These are phyloP conservation scores for Backusella australiensis DNA, from an alignment of 192 early-diverging fungal species.

Conservation along the genomic window DNA sequence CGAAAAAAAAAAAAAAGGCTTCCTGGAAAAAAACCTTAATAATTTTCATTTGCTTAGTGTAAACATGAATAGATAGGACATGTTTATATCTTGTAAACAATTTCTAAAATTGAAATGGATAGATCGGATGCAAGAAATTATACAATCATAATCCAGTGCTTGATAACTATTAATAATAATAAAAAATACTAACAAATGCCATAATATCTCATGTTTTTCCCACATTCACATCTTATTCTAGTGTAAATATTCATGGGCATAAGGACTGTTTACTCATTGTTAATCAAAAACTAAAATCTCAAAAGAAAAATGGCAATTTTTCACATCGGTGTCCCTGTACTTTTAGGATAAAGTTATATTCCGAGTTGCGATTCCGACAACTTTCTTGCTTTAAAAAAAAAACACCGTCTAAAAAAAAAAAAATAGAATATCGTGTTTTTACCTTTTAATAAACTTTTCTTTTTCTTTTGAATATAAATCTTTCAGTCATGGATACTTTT, in stretches of 20 bases:
- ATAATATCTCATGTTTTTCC: background rate
- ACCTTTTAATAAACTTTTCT: background rate
- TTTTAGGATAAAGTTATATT: background rate
- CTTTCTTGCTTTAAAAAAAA: background rate
- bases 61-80: background rate
- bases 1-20: background rate
- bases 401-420: background rate
- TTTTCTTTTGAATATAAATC: background rate
- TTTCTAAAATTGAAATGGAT: background rate
- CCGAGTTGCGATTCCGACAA: background rate
- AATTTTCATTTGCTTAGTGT: background rate
- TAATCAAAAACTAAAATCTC: too few species aligned
- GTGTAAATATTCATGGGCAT: too few species aligned
- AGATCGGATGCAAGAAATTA: background rate
- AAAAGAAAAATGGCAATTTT: too few species aligned
- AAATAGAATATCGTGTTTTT: background rate
- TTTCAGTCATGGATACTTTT: background rate
- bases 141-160: too few species aligned
- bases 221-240: background rate
- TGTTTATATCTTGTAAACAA: background rate
- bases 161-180: too few species aligned
- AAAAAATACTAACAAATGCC: background rate
- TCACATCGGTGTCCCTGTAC: background rate
- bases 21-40: background rate
- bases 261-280: too few species aligned